Conservation (phyloP, 139 green algal species). For the Picochlorum sp. region DNA sequence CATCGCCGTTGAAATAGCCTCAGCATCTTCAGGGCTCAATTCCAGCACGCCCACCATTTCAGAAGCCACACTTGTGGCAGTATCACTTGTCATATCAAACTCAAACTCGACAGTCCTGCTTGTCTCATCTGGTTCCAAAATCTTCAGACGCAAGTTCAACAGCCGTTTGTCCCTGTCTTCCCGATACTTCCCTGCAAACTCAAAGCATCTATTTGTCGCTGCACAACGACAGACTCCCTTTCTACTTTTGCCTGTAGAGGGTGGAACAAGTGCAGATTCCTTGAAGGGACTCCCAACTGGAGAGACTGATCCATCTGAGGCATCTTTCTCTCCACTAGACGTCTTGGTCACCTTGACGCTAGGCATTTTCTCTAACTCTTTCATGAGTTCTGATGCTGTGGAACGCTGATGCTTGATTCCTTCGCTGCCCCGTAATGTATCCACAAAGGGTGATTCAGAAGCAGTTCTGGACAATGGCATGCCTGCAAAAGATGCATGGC, state of each 20-base stretch:
- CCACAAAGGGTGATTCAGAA: not conserved
- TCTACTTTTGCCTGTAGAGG: no score
- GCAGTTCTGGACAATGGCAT: not conserved
- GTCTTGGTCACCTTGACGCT: not conserved
- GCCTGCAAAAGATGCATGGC: not conserved
- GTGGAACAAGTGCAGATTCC: constrained; percentile 6
- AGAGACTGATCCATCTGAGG: not conserved
- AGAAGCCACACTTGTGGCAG: constrained; percentile 66
- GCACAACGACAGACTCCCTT: constrained; percentile 13
- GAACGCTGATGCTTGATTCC: constrained; percentile 8
- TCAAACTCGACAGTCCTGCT: constrained; percentile 88
- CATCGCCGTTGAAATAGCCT: constrained; percentile 35
- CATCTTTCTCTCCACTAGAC: not conserved
- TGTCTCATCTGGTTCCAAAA: constrained; percentile 49
- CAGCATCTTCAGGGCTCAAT: constrained; percentile 58
- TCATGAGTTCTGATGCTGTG: constrained; percentile 22
- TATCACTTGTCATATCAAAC: constrained; percentile 82
- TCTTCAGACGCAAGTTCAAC: constrained; percentile 66
- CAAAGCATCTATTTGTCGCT: constrained; percentile 35
- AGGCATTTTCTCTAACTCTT: not conserved
- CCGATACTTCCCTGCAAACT: constrained; percentile 54
- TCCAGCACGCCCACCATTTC: constrained; percentile 95
- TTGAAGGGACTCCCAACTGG: constrained; percentile 11
- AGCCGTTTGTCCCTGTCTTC: constrained; percentile 29
- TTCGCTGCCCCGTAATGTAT: not conserved